Evolutionary conservation across 2,329 filamentous ascomycete genomes (phyloP).

Genomic region (Paecilomyces fulvus): DNA sequence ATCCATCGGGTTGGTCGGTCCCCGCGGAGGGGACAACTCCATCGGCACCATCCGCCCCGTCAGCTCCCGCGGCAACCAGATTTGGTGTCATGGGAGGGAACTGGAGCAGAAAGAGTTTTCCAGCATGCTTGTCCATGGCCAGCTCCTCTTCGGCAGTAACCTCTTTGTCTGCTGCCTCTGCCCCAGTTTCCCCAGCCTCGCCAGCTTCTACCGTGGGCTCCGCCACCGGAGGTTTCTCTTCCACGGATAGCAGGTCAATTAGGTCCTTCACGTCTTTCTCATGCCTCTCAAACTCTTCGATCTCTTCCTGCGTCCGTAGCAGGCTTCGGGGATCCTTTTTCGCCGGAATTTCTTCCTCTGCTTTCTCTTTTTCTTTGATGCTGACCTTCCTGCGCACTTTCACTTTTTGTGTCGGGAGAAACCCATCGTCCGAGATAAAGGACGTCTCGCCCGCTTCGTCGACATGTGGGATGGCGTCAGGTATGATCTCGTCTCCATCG

Average conservation of each 20-base stretch:
- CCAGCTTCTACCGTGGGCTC: neutral
- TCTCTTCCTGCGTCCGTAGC: constrained; percentile 33
- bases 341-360: constrained; percentile 14
- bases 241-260: constrained; percentile 27
- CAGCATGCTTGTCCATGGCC: constrained; percentile 36
- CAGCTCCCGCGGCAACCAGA: constrained; percentile 34
- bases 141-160: constrained; percentile 15
- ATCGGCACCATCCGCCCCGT: constrained; percentile 8
- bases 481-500: constrained; percentile 39
- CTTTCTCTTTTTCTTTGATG: constrained; percentile 12
- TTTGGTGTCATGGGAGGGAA: constrained; percentile 55
- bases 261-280: constrained; percentile 31
- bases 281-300: constrained; percentile 35
- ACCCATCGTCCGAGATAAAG: constrained; percentile 20
- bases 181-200: constrained; percentile 10
- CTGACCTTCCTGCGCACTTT: constrained; percentile 26
- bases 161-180: constrained; percentile 9
- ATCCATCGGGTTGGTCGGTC: constrained; percentile 1
- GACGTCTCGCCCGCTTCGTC: constrained; percentile 12
- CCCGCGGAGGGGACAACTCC: constrained; percentile 1
- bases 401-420: constrained; percentile 25
- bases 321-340: constrained; percentile 23
- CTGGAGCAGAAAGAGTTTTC: constrained; percentile 56
- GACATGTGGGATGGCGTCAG: constrained; percentile 20
- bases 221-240: neutral